These are phyloP conservation scores for Pueraria montana DNA, from an alignment of 306 rosid genomes.

Conservation along the genomic window DNA sequence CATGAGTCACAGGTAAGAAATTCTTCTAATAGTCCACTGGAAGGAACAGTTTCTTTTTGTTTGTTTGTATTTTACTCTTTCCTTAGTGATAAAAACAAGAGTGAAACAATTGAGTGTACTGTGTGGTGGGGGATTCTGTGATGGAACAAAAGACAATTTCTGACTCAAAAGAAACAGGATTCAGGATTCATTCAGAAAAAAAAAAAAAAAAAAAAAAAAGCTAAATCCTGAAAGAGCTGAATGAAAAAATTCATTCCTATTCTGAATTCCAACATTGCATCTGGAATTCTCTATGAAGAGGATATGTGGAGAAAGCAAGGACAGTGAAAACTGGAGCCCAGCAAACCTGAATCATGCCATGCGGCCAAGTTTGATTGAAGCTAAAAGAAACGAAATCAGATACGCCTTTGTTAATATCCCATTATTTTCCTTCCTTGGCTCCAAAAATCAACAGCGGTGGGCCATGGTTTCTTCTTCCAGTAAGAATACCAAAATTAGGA, in stretches of 20 bases:
- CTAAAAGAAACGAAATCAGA: conserved; percentile 5
- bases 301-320: neutral
- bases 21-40: conserved; percentile 1
- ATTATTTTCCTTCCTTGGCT: neutral
- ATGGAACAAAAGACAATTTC: conserved; percentile 16
- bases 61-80: neutral
- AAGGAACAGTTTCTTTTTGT: neutral
- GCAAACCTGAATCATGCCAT: conserved; percentile 4
- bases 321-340: conserved; percentile 4
- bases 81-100: neutral
- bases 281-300: neutral
- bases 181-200: conserved; percentile 38
- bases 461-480: conserved; percentile 44
- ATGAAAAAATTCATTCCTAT: conserved; percentile 49
- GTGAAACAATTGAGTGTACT: neutral
- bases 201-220: too few relatives aligned
- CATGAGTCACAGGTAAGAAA: conserved; percentile 46
- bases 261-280: conserved; percentile 36
- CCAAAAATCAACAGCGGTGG: conserved; percentile 22
- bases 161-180: conserved; percentile 58
- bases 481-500: conserved; percentile 31
- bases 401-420: neutral
- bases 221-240: conserved; percentile 39
- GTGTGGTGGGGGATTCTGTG: neutral
- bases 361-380: conserved; percentile 24